phyloP scores from a whole-genome alignment of 257 asterid genomes.

The Agastache rugosa region DNA sequence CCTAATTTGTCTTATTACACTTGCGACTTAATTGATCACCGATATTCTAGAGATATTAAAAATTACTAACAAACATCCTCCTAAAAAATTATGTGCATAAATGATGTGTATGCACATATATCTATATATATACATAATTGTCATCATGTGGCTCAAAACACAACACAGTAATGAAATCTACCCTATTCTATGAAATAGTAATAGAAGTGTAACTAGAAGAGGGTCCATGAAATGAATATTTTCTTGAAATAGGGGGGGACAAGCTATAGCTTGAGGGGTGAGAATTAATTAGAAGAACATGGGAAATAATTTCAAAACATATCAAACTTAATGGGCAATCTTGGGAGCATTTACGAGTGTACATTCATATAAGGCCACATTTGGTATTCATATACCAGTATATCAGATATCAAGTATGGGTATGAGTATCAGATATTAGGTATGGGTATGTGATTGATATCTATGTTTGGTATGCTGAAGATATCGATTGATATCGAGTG shows the following conservation, averaged over 20 bases:
- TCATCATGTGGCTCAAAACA: conserved; percentile 12
- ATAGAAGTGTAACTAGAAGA: conserved; percentile 14
- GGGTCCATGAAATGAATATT: conserved; percentile 36
- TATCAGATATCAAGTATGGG: too few relatives aligned
- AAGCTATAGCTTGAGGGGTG: conserved; percentile 29
- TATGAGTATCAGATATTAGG: too few relatives aligned
- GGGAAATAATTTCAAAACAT: conserved; percentile 27
- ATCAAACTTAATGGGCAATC: conserved; percentile 24
- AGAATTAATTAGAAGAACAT: conserved; percentile 31
- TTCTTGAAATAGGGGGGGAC: conserved; percentile 29
- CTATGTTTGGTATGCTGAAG: too few relatives aligned
- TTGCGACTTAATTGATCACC: conserved; percentile 7
- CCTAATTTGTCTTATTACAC: not conserved
- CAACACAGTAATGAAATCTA: conserved; percentile 20
- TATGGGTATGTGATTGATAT: not conserved
- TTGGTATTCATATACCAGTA: too few relatives aligned
- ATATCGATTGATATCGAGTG: too few relatives aligned
- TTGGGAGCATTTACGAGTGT: conserved; percentile 21
- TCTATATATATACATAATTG: not conserved
- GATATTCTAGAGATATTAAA: not conserved
- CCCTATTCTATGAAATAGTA: conserved; percentile 27
- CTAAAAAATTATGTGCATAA: not conserved
- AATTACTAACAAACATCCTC: not conserved
- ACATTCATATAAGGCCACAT: conserved; percentile 1
- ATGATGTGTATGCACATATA: not conserved